phyloP scores from a whole-genome alignment of 2,329 filamentous ascomycete genomes.

The Ascomycota sp. region DNA sequence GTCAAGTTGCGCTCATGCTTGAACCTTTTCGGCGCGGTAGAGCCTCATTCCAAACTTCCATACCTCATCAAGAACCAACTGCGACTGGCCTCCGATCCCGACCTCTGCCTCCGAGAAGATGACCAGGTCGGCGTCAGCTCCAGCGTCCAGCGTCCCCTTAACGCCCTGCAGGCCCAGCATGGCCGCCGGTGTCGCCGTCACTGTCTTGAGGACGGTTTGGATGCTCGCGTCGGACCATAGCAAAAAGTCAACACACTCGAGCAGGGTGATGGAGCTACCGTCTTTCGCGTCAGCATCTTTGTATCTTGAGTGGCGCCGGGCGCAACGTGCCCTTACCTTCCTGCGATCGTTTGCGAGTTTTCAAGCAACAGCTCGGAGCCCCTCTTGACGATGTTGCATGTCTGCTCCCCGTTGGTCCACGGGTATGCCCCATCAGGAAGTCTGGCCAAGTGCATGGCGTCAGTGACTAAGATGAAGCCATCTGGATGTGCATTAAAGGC shows the following conservation, averaged over 20 bases:
- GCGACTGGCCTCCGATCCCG: conserved; percentile 27
- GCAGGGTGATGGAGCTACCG: conserved; percentile 44
- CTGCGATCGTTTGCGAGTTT: conserved; percentile 60
- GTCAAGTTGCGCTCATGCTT: neutral
- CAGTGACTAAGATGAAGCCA: conserved; percentile 75
- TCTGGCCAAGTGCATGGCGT: conserved; percentile 76
- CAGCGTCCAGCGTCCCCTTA: conserved; percentile 46
- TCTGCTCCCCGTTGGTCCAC: conserved; percentile 55
- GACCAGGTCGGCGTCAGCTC: conserved; percentile 48
- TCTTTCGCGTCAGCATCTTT: conserved; percentile 1
- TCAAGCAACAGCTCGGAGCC: conserved; percentile 56
- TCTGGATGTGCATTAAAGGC: conserved; percentile 71
- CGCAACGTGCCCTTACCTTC: conserved; percentile 29
- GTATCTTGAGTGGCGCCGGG: neutral
- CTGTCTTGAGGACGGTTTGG: conserved; percentile 47
- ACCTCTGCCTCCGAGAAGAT: conserved; percentile 37
- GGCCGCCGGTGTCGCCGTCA: conserved; percentile 55
- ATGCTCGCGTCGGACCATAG: conserved; percentile 51
- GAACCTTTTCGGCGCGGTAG: conserved; percentile 5
- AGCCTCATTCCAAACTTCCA: conserved; percentile 57
- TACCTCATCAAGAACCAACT: conserved; percentile 49
- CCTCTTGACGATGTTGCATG: conserved; percentile 43
- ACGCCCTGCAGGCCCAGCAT: conserved; percentile 49
- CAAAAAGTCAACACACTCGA: conserved; percentile 70
- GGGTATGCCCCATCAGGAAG: conserved; percentile 67